These are phyloP conservation scores for Elasticomyces elasticus DNA, from an alignment of 495 filamentous ascomycete species.

Conservation along the genomic window DNA sequence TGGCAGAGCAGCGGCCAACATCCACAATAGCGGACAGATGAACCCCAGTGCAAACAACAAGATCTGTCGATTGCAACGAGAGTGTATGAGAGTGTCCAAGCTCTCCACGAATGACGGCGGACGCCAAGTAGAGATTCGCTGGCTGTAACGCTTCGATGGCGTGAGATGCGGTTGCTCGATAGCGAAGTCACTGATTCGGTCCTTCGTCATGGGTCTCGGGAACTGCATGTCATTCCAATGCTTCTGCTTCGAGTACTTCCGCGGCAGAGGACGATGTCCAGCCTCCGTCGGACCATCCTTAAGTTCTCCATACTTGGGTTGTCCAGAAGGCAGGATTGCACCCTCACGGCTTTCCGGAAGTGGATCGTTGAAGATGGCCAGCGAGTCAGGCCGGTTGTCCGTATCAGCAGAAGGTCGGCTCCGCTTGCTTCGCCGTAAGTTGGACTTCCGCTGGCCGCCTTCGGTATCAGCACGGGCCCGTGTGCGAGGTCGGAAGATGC, in stretches of 20 bases:
- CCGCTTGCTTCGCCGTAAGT: slow-evolving; percentile 2
- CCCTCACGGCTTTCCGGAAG: slow-evolving; percentile 1
- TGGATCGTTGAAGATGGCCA: slow-evolving; percentile 18
- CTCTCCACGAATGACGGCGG: slow-evolving; percentile 50
- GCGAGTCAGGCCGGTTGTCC: slow-evolving; percentile 10
- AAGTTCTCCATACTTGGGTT: slow-evolving; percentile 17
- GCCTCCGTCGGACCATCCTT: slow-evolving; percentile 5
- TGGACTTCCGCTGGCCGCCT: not conserved
- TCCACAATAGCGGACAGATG: slow-evolving; percentile 78
- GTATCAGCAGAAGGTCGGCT: slow-evolving; percentile 8
- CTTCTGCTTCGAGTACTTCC: slow-evolving; percentile 21
- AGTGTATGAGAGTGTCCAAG: slow-evolving; percentile 47
- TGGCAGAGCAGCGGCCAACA: slow-evolving; percentile 73
- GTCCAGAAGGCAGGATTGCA: slow-evolving; percentile 9
- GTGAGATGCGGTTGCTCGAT: slow-evolving; percentile 9
- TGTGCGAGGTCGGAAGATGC: slow-evolving; percentile 32
- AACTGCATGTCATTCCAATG: slow-evolving; percentile 16
- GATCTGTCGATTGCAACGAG: slow-evolving; percentile 69
- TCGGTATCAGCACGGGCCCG: slow-evolving; percentile 17
- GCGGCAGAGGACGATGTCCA: slow-evolving; percentile 8
- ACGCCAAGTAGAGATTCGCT: slow-evolving; percentile 16
- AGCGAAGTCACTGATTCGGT: slow-evolving; percentile 13
- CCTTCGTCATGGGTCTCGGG: slow-evolving; percentile 20
- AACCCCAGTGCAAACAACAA: slow-evolving; percentile 84
- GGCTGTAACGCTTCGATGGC: not conserved